Percentiles rank a stretch among this genome's conserved stretches.
phyloP scores from a whole-genome alignment of 139 green algal species.

The Tetraselmis striata region DNA sequence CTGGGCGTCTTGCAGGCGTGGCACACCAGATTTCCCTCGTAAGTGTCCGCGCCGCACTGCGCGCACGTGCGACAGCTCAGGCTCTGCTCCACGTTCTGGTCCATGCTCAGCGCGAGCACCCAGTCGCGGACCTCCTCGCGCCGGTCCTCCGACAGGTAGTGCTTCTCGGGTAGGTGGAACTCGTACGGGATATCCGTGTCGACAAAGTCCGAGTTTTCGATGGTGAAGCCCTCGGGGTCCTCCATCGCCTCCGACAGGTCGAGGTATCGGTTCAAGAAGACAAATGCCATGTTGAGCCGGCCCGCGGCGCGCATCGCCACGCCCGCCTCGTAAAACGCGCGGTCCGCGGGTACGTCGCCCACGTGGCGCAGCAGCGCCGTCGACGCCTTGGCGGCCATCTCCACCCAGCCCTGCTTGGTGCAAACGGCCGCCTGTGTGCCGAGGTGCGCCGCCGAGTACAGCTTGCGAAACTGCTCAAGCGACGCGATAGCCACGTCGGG shows the following conservation, averaged over 20 bases:
- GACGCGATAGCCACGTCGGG: not conserved
- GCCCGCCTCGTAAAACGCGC: constrained; percentile 61
- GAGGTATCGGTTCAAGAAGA: constrained; percentile 79
- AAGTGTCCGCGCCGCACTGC: constrained; percentile 54
- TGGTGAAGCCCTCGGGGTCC: constrained; percentile 41
- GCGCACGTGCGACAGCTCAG: constrained; percentile 44
- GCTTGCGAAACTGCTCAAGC: constrained; percentile 9
- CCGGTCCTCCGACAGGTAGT: constrained; percentile 45
- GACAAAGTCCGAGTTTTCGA: constrained; percentile 71
- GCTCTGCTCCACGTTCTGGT: constrained; percentile 34
- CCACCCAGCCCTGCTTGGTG: constrained; percentile 28
- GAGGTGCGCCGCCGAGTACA: constrained; percentile 52
- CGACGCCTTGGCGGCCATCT: constrained; percentile 56
- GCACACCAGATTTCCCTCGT: constrained; percentile 57
- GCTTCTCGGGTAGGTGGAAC: constrained; percentile 53
- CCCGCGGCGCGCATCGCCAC: constrained; percentile 41
- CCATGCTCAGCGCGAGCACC: constrained; percentile 27
- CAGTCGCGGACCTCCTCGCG: constrained; percentile 58
- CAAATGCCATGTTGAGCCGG: constrained; percentile 65
- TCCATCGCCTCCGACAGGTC: constrained; percentile 79
- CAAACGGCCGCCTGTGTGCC: not conserved
- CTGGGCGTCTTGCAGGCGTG: constrained; percentile 46
- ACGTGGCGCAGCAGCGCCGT: constrained; percentile 57
- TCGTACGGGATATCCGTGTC: constrained; percentile 63
- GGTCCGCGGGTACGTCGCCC: constrained; percentile 66